Evolutionary conservation across 495 filamentous ascomycete species (phyloP), one percentile per base, ranked within the genome.

Genomic region (Annulohypoxylon moriforme): DNA sequence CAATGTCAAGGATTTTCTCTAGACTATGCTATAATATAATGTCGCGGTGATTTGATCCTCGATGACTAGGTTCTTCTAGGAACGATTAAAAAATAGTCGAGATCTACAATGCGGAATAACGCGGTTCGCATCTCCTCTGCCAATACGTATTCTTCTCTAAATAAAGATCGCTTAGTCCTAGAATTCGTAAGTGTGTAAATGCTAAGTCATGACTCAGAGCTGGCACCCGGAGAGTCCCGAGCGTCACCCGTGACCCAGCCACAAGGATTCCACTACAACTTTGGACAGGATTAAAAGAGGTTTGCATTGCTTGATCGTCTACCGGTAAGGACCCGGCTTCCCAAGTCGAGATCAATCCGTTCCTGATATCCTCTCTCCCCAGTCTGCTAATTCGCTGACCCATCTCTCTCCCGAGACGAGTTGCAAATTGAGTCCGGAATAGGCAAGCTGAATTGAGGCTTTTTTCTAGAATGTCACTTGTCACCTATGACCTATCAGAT

Each of bases 241-340:
- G 27, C 34, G 4, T 31, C 63, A 55, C 68, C 49, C 31, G 68
- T 72, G 64, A 72, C 33, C 42, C n/a, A 63, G 42, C 62, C 31
- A 20, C 61, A n/a, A 33, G 55, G 27, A 55, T 49, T 5, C 34
- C 36, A 40, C 14, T 44, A 47, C 38, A 50, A 42, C 16, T 20
- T n/a, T 60, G n/a, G n/a, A n/a, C n/a, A n/a, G n/a, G n/a, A n/a
- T n/a, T n/a, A n/a, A n/a, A n/a, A 52, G 58, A 66, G 31, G 40
- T 31, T 50, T 16, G 16, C 14, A 36, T 13, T 50, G 5, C 44
- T 62, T 52, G 63, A 44, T 61, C 40, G 40, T 7, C 18, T 42
- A 24, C 57, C 11, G 24, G 38, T 24, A 8, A 42, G 33, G 24
- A 50, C 42, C 42, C 22, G 50, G 10, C 29, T 55, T 52, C 9